Evolutionary conservation across 129 eudicot species (phyloP), one percentile per base, ranked within the genome.

Genomic region (Apium graveolens): DNA sequence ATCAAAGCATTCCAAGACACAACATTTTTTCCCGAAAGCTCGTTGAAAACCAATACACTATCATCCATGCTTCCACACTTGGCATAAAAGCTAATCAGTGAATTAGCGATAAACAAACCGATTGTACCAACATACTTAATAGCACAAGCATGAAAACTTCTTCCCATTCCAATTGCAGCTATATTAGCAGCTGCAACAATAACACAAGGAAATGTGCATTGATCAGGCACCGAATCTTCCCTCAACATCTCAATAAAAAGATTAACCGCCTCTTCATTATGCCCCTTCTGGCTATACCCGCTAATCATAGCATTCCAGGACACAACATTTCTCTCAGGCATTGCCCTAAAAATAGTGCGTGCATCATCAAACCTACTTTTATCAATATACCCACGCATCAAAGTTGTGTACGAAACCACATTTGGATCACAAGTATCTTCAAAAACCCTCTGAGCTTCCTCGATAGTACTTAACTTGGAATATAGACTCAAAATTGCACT

Each of bases 51-150:
- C 75, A 87, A 57, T 5, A 89, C 81, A 88, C 91, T 73, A 71
- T 92, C 95, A 39, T 89, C 95, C 88, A 89, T 87, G 81, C 86
- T 78, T n/a, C 97, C 97, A 82, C 97, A 89, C 86, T 89, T 92
- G 29, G 97, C 90, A 39, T 92, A 92, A 46, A 89, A 92, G 32
- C 91, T 92, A 65, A 92, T 77, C 12, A 92, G 83, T 10, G 97
- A 88, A 62, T 92, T 92, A 37, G 87, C 87, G 78, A 88, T 83
- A 73, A 78, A 89, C 27, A 85, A 78, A 80, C 82, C 84, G 6
- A 83, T 74, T 1, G 74, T 63, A 10, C 82, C 88, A 82, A 88
- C 77, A 77, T 65, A 81, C 82, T 92, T 92, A 21, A 92, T 55
- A 24, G 97, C 97, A 55, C 85, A 86, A 71, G 95, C 96, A 41